phyloP scores from a whole-genome alignment of 2,329 filamentous ascomycete species.

The Aspergillus sp. region DNA sequence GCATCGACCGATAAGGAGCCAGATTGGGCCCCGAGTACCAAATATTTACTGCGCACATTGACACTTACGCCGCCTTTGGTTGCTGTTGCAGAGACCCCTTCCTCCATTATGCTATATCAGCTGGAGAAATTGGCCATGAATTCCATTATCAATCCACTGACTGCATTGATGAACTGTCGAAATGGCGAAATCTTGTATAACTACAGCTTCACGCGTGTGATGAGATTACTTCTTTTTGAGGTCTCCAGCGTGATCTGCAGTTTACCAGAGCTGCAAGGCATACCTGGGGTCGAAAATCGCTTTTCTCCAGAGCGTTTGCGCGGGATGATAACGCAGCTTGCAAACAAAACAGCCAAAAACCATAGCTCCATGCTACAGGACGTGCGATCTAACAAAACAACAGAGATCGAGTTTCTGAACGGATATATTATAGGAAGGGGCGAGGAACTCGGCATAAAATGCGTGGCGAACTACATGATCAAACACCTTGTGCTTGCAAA shows the following conservation, averaged over 20 bases:
- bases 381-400: slow-evolving; percentile 60
- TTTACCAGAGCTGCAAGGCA: slow-evolving; percentile 70
- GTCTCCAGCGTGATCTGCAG: slow-evolving; percentile 68
- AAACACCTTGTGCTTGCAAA: slow-evolving; percentile 73
- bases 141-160: slow-evolving; percentile 76
- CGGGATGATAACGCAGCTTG: slow-evolving; percentile 56
- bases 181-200: slow-evolving; percentile 73
- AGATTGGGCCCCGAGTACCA: slow-evolving; percentile 41
- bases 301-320: slow-evolving; percentile 63
- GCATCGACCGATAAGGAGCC: slow-evolving; percentile 24
- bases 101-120: slow-evolving; percentile 69
- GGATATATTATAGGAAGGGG: slow-evolving; percentile 81
- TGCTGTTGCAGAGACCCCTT: slow-evolving; percentile 58
- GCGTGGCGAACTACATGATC: slow-evolving; percentile 71
- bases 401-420: slow-evolving; percentile 82
- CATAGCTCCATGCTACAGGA: slow-evolving; percentile 68
- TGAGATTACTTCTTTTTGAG: slow-evolving; percentile 72
- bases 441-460: slow-evolving; percentile 68
- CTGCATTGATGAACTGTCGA: slow-evolving; percentile 71
- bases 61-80: slow-evolving; percentile 62
- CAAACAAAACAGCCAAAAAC: slow-evolving; percentile 55
- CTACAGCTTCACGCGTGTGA: slow-evolving; percentile 62
- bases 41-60: slow-evolving; percentile 66
- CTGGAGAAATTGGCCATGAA: slow-evolving; percentile 76
- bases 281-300: slow-evolving; percentile 60